Base-by-base conservation (phyloP, 768 basidiomycete species). In the Russula vinacea region DNA sequence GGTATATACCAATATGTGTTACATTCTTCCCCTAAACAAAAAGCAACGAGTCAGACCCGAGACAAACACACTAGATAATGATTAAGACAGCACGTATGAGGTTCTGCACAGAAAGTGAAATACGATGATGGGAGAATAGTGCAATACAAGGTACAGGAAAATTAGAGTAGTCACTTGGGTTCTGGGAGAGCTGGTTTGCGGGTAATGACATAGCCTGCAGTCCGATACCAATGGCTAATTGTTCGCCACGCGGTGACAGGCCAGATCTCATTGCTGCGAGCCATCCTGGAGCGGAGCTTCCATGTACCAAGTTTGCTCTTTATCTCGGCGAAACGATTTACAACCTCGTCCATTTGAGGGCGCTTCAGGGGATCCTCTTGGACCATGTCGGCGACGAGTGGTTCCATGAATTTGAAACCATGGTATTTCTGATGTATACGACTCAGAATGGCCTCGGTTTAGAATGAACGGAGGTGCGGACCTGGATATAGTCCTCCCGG, bases 301-400 rank as follows among this genome's bases (percentile, higher is more conserved):
- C 62, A 57, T 1, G 10, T 14, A 6, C 49, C 5, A 7, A 62
- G 62, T 14, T 10, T 8, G 14, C 5, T 32, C 26, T 19, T 56
- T n/a, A 51, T 62, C 39, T 35, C 40, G 1, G 16, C 5, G n/a
- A 62, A 62, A 5, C 62, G 62, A 17, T 35, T 8, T 6, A 57
- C 39, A 81, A 70, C 84, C 80, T 53, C 67, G 42, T 60, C 29
- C 42, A 44, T 24, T 6, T 14, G 73, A 0, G 76, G 78, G 11
- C 78, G 73, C 73, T 71, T 11, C 60, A 42, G 0, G 74, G 57
- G 75, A 52, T 78, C 73, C 0, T 69, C 65, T 55, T 76, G 74
- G 2, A 73, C 67, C 78, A 79, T 79, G 32, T 77, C 75, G 0
- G 55, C 60, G n/a, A 71, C 62, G 17, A 71, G 55, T 24, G 40